phyloP scores from a whole-genome alignment of 2,329 filamentous ascomycete genomes.

The Pseudogymnoascus verrucosus region DNA sequence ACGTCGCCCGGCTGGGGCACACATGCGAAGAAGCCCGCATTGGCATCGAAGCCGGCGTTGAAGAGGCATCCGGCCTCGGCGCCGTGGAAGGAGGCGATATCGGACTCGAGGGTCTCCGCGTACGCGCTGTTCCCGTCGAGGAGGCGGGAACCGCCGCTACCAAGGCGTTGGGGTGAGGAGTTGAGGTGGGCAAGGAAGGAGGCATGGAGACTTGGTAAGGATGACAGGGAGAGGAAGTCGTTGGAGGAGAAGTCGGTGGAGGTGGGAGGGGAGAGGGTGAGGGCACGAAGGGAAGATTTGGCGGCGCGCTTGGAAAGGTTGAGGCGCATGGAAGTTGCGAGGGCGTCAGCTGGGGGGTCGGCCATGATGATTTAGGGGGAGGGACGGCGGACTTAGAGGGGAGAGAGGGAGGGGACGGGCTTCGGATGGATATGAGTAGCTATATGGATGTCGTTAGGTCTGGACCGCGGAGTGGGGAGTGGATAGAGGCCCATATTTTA shows the following conservation, averaged over 20 bases:
- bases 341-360: slow-evolving; percentile 18
- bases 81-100: slow-evolving; percentile 41
- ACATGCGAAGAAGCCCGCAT: slow-evolving; percentile 53
- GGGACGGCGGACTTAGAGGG: background rate
- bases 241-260: slow-evolving; percentile 74
- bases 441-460: background rate
- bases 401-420: background rate
- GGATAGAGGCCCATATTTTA: slow-evolving; percentile 1
- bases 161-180: slow-evolving; percentile 27
- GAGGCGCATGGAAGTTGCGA: slow-evolving; percentile 10
- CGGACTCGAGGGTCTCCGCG: slow-evolving; percentile 38
- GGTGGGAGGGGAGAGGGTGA: slow-evolving; percentile 53
- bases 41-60: slow-evolving; percentile 58
- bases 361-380: slow-evolving; percentile 17
- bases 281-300: slow-evolving; percentile 31
- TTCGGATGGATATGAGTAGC: background rate
- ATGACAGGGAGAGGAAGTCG: slow-evolving; percentile 69
- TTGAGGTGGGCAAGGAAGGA: slow-evolving; percentile 47
- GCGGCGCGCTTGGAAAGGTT: slow-evolving; percentile 3
- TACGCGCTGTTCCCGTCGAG: slow-evolving; percentile 43
- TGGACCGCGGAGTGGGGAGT: background rate
- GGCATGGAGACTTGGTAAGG: slow-evolving; percentile 42
- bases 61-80: slow-evolving; percentile 42
- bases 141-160: slow-evolving; percentile 46
- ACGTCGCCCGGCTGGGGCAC: slow-evolving; percentile 52